These are phyloP conservation scores for Ceratocystis cubensis DNA, from an alignment of 2,329 filamentous ascomycete species.

Conservation along the genomic window DNA sequence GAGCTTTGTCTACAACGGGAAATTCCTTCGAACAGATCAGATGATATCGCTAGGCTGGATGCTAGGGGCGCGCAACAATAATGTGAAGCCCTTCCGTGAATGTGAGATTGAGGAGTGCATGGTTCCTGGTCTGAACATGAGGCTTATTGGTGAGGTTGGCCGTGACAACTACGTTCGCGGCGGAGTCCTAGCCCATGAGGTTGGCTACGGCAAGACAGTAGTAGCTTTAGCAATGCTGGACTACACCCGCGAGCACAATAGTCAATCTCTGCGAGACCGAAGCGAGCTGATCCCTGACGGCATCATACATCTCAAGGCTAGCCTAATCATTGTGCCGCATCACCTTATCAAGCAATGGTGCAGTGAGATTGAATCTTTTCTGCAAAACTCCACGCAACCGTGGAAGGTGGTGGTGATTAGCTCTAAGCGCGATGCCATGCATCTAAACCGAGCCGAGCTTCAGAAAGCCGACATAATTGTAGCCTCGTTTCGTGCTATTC, in stretches of 20 bases:
- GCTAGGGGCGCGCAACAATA: conserved; percentile 23
- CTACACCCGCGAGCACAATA: conserved; percentile 22
- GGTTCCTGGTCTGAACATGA: conserved; percentile 27
- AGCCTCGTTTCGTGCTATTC: conserved; percentile 24
- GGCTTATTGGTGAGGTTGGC: conserved; percentile 28
- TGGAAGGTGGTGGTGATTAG: conserved; percentile 26
- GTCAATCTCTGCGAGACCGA: conserved; percentile 24
- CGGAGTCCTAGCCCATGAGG: conserved; percentile 34
- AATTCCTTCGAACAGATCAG: conserved; percentile 24
- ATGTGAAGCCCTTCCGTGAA: conserved; percentile 24
- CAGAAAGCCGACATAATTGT: conserved; percentile 31
- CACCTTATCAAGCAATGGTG: conserved; percentile 34
- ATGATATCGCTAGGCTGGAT: conserved; percentile 25
- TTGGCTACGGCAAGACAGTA: conserved; percentile 36
- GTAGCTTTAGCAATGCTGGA: conserved; percentile 31
- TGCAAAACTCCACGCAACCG: conserved; percentile 20
- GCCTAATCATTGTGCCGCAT: conserved; percentile 31
- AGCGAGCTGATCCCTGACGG: neutral
- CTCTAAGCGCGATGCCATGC: conserved; percentile 8
- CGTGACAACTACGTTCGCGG: conserved; percentile 26
- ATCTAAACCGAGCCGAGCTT: conserved; percentile 22
- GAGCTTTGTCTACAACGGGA: conserved; percentile 20
- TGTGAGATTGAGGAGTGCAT: conserved; percentile 32
- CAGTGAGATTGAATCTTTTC: conserved; percentile 28
- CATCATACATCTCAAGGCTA: conserved; percentile 26